Percentiles rank a stretch among this genome's conserved stretches.
phyloP scores from a whole-genome alignment of 148 eudicot genomes.

The Vaccinium darrowii region DNA sequence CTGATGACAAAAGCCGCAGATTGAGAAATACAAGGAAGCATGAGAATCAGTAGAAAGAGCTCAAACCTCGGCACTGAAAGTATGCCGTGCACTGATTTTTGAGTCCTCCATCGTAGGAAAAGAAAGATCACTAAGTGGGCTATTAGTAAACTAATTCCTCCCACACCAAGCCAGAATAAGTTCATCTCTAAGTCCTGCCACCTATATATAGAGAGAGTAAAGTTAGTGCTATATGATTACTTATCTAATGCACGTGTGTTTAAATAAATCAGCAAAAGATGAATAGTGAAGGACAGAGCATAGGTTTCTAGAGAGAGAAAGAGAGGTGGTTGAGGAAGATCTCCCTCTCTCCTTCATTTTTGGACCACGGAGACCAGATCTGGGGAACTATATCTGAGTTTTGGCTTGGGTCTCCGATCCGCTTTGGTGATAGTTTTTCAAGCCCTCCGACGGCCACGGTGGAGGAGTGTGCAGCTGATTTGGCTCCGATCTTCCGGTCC shows the following conservation, averaged over 20 bases:
- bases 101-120: slow-evolving; percentile 21
- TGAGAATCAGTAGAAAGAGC: slow-evolving; percentile 21
- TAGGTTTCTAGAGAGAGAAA: too few species aligned
- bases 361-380: too few species aligned
- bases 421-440: too few species aligned
- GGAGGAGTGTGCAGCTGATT: too few species aligned
- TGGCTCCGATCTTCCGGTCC: too few species aligned
- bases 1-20: slow-evolving; percentile 21
- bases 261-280: background rate
- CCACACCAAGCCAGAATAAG: slow-evolving; percentile 27
- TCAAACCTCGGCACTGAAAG: slow-evolving; percentile 19
- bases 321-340: too few species aligned
- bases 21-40: slow-evolving; percentile 23
- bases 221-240: background rate
- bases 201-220: slow-evolving; percentile 3
- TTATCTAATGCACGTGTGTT: background rate
- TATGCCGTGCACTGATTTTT: background rate
- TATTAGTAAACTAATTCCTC: slow-evolving; percentile 16
- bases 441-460: too few species aligned
- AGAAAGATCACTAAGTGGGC: background rate
- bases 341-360: too few species aligned
- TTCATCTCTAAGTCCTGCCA: slow-evolving; percentile 23
- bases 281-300: too few species aligned
- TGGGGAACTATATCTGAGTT: too few species aligned
- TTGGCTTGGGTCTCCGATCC: too few species aligned